Percentiles rank a stretch among this genome's conserved stretches.
phyloP scores from a whole-genome alignment of 768 basidiomycete genomes.

The Holtermannia corniformis region DNA sequence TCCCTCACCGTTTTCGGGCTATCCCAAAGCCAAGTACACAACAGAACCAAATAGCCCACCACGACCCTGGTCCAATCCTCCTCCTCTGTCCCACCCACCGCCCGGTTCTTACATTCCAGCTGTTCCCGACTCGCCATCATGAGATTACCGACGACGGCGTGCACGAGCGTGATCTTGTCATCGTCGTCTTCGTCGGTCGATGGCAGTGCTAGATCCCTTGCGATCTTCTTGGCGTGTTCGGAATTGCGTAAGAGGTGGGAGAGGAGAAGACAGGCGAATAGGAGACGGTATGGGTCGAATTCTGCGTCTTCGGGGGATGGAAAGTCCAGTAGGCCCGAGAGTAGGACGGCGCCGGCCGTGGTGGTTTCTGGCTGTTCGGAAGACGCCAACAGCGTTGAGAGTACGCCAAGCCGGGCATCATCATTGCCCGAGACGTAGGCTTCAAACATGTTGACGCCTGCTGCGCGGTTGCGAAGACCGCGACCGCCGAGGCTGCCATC shows the following conservation, averaged over 20 bases:
- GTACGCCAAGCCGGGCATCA: constrained; percentile 41
- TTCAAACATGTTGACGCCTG: constrained; percentile 73
- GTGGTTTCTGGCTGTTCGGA: constrained; percentile 22
- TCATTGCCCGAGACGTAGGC: constrained; percentile 43
- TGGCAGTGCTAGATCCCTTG: constrained; percentile 41
- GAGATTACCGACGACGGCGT: constrained; percentile 80
- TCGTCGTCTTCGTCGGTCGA: constrained; percentile 41
- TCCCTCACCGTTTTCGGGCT: constrained; percentile 77
- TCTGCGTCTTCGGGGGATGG: constrained; percentile 12
- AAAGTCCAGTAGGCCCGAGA: constrained; percentile 42
- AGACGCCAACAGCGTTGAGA: constrained; percentile 36
- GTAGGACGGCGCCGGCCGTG: constrained; percentile 42
- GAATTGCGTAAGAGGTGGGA: constrained; percentile 43
- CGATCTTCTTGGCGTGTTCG: constrained; percentile 44
- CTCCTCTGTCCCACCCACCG: constrained; percentile 55
- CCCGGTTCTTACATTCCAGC: constrained; percentile 45
- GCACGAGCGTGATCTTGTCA: constrained; percentile 58
- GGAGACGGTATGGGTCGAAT: constrained; percentile 40
- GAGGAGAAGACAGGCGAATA: constrained; percentile 41
- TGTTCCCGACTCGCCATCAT: constrained; percentile 69
- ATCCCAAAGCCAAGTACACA: constrained; percentile 95
- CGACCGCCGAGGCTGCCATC: constrained; percentile 69
- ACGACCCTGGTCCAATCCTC: constrained; percentile 86
- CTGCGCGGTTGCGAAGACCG: constrained; percentile 61
- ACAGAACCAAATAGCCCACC: constrained; percentile 69